Percentiles rank a stretch among this genome's conserved stretches.
phyloP scores from a whole-genome alignment of 202 grass and related monocot genomes.

The Bolboschoenoplectus hybrid region DNA sequence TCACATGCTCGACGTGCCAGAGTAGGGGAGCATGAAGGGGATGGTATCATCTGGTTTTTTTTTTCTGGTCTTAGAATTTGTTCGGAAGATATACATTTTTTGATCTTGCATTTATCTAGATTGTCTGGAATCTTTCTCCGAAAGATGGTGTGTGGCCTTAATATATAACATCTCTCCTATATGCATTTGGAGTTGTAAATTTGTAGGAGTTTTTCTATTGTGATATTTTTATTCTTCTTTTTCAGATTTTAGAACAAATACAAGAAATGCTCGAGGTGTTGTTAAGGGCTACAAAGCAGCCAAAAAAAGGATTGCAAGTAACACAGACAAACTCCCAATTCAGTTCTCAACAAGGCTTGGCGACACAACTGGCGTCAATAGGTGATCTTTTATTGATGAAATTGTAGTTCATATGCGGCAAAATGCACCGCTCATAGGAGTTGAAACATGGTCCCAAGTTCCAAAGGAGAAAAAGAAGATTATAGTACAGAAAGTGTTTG shows the following conservation, averaged over 20 bases:
- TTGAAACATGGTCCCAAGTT: neutral
- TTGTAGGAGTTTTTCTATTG: neutral
- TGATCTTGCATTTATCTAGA: too few relatives aligned
- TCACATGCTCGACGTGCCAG: neutral
- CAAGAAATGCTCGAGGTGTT: neutral
- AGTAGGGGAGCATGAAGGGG: neutral
- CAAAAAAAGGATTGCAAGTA: neutral
- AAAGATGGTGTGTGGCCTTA: neutral
- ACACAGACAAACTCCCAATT: neutral
- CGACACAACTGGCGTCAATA: neutral
- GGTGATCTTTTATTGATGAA: conserved; percentile 9
- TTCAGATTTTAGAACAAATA: neutral
- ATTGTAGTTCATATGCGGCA: neutral
- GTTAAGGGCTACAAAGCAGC: neutral
- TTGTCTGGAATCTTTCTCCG: too few relatives aligned
- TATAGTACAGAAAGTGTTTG: conserved; percentile 6
- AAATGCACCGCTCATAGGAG: conserved; percentile 16
- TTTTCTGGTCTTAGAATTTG: too few relatives aligned
- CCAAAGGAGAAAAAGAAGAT: neutral
- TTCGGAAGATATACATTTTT: too few relatives aligned
- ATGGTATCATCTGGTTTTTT: neutral
- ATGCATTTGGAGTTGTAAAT: neutral
- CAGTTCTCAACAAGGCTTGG: neutral
- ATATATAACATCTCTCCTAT: neutral
- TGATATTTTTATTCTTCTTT: neutral